Conservation (phyloP, 2,329 filamentous ascomycete genomes). For the Pezicula rhizophila region DNA sequence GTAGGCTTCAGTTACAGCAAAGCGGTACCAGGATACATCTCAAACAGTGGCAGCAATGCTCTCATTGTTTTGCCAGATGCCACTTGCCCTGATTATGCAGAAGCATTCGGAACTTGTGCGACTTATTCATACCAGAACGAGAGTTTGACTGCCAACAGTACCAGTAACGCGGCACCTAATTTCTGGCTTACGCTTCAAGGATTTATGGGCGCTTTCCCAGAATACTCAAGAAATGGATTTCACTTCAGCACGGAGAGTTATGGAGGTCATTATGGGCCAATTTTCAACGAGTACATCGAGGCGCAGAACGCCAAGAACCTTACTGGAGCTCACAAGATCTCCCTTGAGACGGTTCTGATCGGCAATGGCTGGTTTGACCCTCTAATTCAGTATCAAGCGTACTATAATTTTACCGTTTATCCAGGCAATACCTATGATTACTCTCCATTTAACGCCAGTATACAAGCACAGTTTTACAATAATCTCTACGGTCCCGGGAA, state of each 20-base stretch:
- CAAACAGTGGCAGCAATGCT: constrained; percentile 2
- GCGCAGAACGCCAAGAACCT: constrained; percentile 54
- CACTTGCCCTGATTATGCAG: constrained; percentile 44
- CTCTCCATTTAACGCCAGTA: constrained; percentile 42
- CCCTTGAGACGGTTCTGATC: constrained; percentile 44
- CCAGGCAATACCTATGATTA: constrained; percentile 54
- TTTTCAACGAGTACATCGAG: constrained; percentile 53
- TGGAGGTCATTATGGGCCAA: constrained; percentile 51
- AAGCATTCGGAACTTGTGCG: constrained; percentile 37
- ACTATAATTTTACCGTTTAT: constrained; percentile 50
- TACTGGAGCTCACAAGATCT: constrained; percentile 37
- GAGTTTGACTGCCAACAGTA: constrained; percentile 46
- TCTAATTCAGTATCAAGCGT: constrained; percentile 47
- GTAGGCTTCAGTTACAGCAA: constrained; percentile 54
- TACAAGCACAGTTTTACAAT: constrained; percentile 48
- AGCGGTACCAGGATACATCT: constrained; percentile 4
- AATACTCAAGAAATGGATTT: constrained; percentile 43
- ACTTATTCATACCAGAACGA: constrained; percentile 48
- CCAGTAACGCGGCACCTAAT: constrained; percentile 45
- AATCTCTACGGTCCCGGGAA: constrained; percentile 55
- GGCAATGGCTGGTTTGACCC: constrained; percentile 56
- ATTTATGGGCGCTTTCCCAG: constrained; percentile 55
- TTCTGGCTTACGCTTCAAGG: constrained; percentile 58
- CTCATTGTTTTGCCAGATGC: constrained; percentile 39
- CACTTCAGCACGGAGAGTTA: constrained; percentile 52